Base-by-base conservation (phyloP, 345 rosid genomes). In the Lenwebbia sp. region DNA sequence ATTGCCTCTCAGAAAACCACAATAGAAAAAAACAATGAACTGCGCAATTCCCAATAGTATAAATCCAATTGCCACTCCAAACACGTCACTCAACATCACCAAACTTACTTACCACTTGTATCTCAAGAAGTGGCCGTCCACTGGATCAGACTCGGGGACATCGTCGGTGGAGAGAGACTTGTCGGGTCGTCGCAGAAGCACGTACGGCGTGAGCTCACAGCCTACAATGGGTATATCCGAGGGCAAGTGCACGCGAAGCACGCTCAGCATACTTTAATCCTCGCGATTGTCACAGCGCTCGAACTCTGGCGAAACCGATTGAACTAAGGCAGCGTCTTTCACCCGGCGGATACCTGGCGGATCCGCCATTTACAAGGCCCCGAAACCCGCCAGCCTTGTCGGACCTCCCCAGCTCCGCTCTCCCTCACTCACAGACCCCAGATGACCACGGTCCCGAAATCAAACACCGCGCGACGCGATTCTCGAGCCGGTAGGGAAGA, bases 181-280 rank as follows among this genome's bases (percentile, higher is more conserved):
- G 85, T 96, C 95, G 6, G 96, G 95, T 37, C 95, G 97, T 85
- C 96, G 93, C 81, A 96, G 85, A 49, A 96, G 95, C 44, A 97
- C 97, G 88, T 96, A 95, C 65, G 99, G 99, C 88, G 99, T 93
- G 82, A 97, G 91, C 92, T 97, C 99, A 82, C 99, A 95, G 90
- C 99, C 99, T 87, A 97, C 99, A 87, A 96, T 95, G 85, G 99
- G 99, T 22, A 96, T 96, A 89, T 97, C 99, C 88, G 99, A 96
- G 56, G 99, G 98, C 88, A 97, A 94, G 92, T 96, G 98, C 90
- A 96, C 98, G 47, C 99, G 93, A 83, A 95, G 89, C 94, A 97
- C 96, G 88, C 95, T 95, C 93, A 97, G 96, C 99, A 97, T 97
- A 91, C 96, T 91, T 94, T 89, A 90, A 87, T 88, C 88, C 89